Evolutionary conservation across 179 eudicot genomes (phyloP), one percentile per base, ranked within the genome.

Genomic region (Carnegiea gigantea): DNA sequence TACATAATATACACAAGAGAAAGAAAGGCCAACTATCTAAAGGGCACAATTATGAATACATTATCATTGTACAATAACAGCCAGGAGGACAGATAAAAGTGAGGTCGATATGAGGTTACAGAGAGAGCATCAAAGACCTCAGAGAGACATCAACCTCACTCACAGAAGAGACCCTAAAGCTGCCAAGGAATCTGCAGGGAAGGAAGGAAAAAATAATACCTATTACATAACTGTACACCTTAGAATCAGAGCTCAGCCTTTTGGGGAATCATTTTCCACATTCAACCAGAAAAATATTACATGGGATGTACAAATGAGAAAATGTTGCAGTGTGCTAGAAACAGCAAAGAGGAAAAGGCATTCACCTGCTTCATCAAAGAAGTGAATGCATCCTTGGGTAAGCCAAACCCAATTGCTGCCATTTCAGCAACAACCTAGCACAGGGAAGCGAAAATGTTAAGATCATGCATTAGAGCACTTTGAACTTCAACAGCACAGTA

Each of bases 351-450:
- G 14, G n/a, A 67, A 68, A 73, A 46, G 9, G 62, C n/a, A 40
- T 6, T 48, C 60, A 92, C 98, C 93, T 92, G 95, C 77, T 91
- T 89, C 99, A 96, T 96, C 79, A 92, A 86, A 85, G 95, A 88
- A 82, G 99, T 96, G 86, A 96, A 96, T 40, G 99, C 99, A 83
- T 94, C 93, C 82, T 89, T 89, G 30, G 91, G 87, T 86, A 96
- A 89, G 48, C 91, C 97, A 87, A 96, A 94, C 48, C 99, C 99
- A 46, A 93, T 86, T 60, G 99, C 99, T 1, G 97, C 98, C 99
- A 96, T 96, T 79, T 96, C 97, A 83, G 99, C 96, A 83, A 94
- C 98, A 87, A 82, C 92, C 97, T 94, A 84, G 9, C 49, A 54
- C 48, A 77, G 18, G 60, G 20, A 11, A 20, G 49, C 33, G 44